A percentile compares a stretch with the other conserved stretches of the same genome.
These are phyloP conservation scores for Ogataea sp. DNA, from an alignment of 805 yeast species.

Conservation along the genomic window DNA sequence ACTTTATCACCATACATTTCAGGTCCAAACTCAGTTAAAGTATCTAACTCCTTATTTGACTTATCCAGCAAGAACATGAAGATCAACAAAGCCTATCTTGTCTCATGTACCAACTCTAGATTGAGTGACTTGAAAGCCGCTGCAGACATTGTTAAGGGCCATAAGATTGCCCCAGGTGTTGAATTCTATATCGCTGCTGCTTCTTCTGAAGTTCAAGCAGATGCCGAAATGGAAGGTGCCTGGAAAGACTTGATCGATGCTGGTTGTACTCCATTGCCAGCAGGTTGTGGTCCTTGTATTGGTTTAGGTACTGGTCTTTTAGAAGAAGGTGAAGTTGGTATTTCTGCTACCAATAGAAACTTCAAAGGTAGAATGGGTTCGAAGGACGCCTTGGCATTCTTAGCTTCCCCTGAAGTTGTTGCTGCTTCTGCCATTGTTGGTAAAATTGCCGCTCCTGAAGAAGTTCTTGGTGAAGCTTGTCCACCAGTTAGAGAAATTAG, in stretches of 20 bases:
- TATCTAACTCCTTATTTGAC: slow-evolving; percentile 70
- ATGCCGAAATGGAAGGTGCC: slow-evolving; percentile 86
- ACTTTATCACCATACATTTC: slow-evolving; percentile 83
- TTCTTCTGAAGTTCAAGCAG: slow-evolving; percentile 83
- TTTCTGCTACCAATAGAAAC: slow-evolving; percentile 96
- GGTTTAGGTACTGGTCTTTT: slow-evolving; percentile 93
- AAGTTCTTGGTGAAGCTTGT: slow-evolving; percentile 53
- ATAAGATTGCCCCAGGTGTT: slow-evolving; percentile 79
- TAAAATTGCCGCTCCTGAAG: slow-evolving; percentile 87
- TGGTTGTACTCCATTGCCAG: slow-evolving; percentile 92
- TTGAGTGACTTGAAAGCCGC: slow-evolving; percentile 91
- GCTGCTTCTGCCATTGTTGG: slow-evolving; percentile 98
- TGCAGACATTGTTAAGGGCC: slow-evolving; percentile 77
- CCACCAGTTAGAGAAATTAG: slow-evolving; percentile 43
- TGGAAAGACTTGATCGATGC: slow-evolving; percentile 88
- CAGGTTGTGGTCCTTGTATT: slow-evolving; percentile 99
- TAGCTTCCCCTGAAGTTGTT: slow-evolving; percentile 96
- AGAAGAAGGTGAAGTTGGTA: slow-evolving; percentile 95
- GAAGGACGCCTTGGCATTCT: slow-evolving; percentile 88
- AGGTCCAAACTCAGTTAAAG: slow-evolving; percentile 96
- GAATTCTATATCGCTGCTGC: slow-evolving; percentile 98
- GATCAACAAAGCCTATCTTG: slow-evolving; percentile 90
- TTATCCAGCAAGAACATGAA: slow-evolving; percentile 65
- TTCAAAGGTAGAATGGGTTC: slow-evolving; percentile 99
- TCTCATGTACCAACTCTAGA: slow-evolving; percentile 96